Conservation (phyloP, 139 green algal species). For the Zygnema circumcarinatum region DNA sequence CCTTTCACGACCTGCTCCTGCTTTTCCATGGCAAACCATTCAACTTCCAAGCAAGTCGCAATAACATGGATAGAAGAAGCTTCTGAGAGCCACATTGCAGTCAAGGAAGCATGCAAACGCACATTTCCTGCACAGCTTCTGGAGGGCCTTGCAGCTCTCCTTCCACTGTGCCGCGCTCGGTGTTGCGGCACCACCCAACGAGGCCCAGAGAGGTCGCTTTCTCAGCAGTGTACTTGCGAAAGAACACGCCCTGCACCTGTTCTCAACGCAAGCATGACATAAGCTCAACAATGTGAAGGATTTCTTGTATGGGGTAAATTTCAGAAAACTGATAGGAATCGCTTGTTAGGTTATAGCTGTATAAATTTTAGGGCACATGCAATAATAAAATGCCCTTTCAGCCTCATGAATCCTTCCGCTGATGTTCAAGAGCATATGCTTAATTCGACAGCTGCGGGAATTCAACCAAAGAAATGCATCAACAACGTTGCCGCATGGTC, state of each 20-base stretch:
- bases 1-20: not conserved
- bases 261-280: too few species aligned
- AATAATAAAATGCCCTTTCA: too few species aligned
- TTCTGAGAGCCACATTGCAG: not conserved
- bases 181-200: slow-evolving; percentile 64
- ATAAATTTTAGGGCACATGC: too few species aligned
- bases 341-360: too few species aligned
- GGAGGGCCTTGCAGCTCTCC: slow-evolving; percentile 61
- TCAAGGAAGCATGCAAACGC: not conserved
- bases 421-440: too few species aligned
- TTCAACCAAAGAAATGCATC: too few species aligned
- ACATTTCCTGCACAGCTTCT: slow-evolving; percentile 36
- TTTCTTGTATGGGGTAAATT: too few species aligned
- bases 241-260: slow-evolving; percentile 65
- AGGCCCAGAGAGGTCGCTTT: slow-evolving; percentile 61
- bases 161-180: slow-evolving; percentile 52
- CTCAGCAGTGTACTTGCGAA: slow-evolving; percentile 63
- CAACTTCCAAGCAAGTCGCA: not conserved
- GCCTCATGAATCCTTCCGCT: too few species aligned
- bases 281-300: too few species aligned
- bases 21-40: not conserved
- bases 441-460: too few species aligned
- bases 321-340: too few species aligned
- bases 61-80: not conserved
- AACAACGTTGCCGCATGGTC: too few species aligned